Conservation (phyloP, 495 filamentous ascomycete genomes). For the Wilcoxina mikolae region DNA sequence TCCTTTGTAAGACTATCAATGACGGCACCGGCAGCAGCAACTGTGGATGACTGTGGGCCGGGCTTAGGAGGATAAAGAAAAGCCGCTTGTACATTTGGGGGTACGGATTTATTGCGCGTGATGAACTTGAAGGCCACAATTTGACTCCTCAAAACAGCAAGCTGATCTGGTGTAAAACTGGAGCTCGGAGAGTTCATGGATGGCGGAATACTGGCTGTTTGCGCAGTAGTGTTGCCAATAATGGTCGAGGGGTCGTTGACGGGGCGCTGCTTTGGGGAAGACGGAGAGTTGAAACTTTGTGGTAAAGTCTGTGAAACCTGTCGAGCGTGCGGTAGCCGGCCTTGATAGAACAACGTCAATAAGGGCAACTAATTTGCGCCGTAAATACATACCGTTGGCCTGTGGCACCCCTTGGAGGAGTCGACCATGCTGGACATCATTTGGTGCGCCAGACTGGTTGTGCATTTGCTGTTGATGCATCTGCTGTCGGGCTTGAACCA, state of each 20-base stretch:
- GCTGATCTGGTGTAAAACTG: constrained; percentile 27
- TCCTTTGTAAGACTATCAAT: constrained; percentile 39
- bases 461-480: constrained; percentile 23
- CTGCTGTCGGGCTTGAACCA: constrained; percentile 19
- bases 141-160: constrained; percentile 26
- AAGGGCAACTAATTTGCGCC: neutral
- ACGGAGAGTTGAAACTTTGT: constrained; percentile 7
- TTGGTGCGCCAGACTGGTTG: constrained; percentile 6
- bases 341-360: constrained; percentile 1
- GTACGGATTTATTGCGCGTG: constrained; percentile 28
- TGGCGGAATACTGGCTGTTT: neutral
- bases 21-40: constrained; percentile 17
- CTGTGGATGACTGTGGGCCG: constrained; percentile 25
- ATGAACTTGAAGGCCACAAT: constrained; percentile 30
- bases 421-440: neutral
- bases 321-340: neutral
- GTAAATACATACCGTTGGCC: constrained; percentile 19
- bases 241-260: neutral
- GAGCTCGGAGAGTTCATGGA: constrained; percentile 10
- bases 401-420: constrained; percentile 7
- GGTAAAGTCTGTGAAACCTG: neutral
- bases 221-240: neutral
- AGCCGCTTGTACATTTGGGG: constrained; percentile 22
- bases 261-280: constrained; percentile 3
- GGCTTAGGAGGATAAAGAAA: constrained; percentile 28